phyloP scores from a whole-genome alignment of 768 basidiomycete species.

The Rubroboletus satanas region DNA sequence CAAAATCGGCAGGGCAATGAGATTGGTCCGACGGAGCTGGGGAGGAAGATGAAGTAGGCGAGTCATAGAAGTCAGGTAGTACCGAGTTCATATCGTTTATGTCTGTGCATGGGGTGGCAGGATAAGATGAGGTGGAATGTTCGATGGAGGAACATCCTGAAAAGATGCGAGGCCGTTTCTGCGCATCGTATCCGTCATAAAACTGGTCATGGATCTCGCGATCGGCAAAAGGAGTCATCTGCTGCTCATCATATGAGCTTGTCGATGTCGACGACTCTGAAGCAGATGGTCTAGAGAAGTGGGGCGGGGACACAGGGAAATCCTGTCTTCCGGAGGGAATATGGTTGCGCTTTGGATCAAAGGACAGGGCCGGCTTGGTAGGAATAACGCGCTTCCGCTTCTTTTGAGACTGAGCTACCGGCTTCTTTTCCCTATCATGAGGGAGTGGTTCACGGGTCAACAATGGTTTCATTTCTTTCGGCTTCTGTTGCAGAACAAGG shows the following conservation, averaged over 20 bases:
- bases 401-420: conserved; percentile 9
- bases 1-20: conserved; percentile 11
- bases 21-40: conserved; percentile 25
- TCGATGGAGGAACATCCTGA: conserved; percentile 5
- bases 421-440: conserved; percentile 24
- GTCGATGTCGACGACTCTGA: conserved; percentile 7
- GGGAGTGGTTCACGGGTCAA: conserved; percentile 23
- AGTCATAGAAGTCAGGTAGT: conserved; percentile 18
- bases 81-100: conserved; percentile 10
- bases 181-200: conserved; percentile 11
- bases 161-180: conserved; percentile 17
- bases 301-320: conserved; percentile 1
- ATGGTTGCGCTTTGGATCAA: conserved; percentile 13
- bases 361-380: conserved; percentile 18
- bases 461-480: conserved; percentile 19
- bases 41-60: conserved; percentile 25
- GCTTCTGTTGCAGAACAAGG: conserved; percentile 17
- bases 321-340: conserved; percentile 27
- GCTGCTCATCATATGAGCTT: conserved; percentile 11
- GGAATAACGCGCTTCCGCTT: conserved; percentile 24
- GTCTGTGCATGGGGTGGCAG: conserved; percentile 13
- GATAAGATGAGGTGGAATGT: conserved; percentile 6
- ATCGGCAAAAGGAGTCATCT: conserved; percentile 4
- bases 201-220: conserved; percentile 4
- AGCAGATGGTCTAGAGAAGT: conserved; percentile 7